A percentile compares a stretch with the other conserved stretches of the same genome.
Evolutionary conservation across 495 filamentous ascomycete species (phyloP).

Genomic region (Melanomma pulvis-pyrius): DNA sequence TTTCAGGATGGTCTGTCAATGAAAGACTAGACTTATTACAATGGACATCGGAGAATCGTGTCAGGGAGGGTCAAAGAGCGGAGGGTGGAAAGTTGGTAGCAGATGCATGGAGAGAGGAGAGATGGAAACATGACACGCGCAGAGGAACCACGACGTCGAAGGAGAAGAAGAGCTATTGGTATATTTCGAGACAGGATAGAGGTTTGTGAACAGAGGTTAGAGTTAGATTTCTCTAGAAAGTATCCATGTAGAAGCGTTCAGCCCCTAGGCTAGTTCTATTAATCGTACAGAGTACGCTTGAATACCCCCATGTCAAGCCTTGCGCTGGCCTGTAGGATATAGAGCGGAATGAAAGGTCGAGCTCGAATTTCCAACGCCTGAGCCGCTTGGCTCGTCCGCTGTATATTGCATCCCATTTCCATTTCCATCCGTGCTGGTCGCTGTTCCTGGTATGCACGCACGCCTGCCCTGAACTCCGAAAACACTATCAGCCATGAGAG

Average conservation of each 20-base stretch:
- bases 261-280: neutral
- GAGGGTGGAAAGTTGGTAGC: too few species aligned
- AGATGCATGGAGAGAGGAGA: too few species aligned
- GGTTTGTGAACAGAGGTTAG: neutral
- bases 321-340: neutral
- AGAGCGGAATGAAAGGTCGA: neutral
- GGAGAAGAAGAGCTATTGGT: too few species aligned
- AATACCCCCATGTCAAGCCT: neutral
- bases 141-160: too few species aligned
- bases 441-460: neutral
- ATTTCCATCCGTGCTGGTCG: neutral
- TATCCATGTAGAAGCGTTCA: neutral
- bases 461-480: slow-evolving; percentile 5
- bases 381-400: neutral
- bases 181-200: neutral
- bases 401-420: neutral
- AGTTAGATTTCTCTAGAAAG: neutral
- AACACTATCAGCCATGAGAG: neutral
- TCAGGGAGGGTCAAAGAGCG: too few species aligned
- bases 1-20: too few species aligned
- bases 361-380: neutral
- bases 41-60: too few species aligned
- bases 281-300: slow-evolving; percentile 5
- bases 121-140: too few species aligned
- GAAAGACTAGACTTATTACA: too few species aligned